Base-by-base conservation (phyloP, 345 rosid species). In the Murraya paniculata region DNA sequence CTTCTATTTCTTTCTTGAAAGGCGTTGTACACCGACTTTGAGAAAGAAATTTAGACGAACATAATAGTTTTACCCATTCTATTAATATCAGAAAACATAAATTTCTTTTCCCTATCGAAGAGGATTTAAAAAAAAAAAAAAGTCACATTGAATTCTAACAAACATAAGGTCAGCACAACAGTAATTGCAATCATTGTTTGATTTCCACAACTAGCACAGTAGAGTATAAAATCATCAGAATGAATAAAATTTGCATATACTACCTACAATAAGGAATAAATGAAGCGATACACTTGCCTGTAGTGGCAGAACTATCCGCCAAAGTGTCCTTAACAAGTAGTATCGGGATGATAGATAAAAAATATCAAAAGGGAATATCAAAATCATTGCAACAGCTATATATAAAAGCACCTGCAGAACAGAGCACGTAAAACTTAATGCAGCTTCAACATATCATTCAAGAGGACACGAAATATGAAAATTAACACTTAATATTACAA, bases 331-430 rank as follows among this genome's bases (percentile, higher is more conserved):
- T 50, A 94, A 78, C 83, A 96, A 86, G 88, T 83, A 94, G 88
- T 91, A 88, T 30, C 98, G 98, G 21, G 98, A 85, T 56, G 94
- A 83, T 79, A 92, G 83, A 81, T 91, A 87, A 85, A 94, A 96
- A 82, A 96, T 92, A 87, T 94, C 83, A 55, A 94, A 89, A 39
- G 99, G 98, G 76, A 94, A 90, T 79, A 96, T 87, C 86, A 94
- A 76, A 77, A 92, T 77, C 77, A 96, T 83, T 56, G 80, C 81
- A 66, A 89, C 93, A 71, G 88, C 92, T 75, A 86, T 77, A 82
- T 96, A 96, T 82, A 96, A 77, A 79, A 90, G 89, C 71, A 96
- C 97, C 98, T 94, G 97, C 76, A 85, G 80, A 13, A 73, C 45
- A 64, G 45, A 80, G 57, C 73, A 74, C 22, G 18, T 22, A 64